Percentiles rank a stretch among this genome's conserved stretches.
These are phyloP conservation scores for Carallia pectinifolia DNA, from an alignment of 345 rosid species.

Conservation along the genomic window DNA sequence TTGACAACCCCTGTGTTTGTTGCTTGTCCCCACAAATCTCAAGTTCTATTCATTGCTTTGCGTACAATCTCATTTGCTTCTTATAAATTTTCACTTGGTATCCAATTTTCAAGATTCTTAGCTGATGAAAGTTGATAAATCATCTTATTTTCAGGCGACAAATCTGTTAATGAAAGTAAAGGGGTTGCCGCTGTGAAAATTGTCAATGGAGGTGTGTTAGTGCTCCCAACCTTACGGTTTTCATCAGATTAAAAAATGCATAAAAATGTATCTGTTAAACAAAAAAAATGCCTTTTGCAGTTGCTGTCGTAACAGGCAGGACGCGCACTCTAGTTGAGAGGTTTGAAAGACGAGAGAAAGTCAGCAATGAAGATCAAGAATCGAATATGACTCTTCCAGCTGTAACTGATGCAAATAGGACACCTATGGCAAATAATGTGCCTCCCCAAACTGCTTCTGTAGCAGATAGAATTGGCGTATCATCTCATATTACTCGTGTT, in stretches of 20 bases:
- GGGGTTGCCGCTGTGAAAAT: constrained; percentile 52
- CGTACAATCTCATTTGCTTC: background rate
- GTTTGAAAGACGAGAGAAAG: constrained; percentile 72
- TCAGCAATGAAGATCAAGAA: constrained; percentile 40
- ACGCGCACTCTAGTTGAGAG: constrained; percentile 89
- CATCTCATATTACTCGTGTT: background rate
- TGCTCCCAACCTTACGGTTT: constrained; percentile 22
- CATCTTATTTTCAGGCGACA: constrained; percentile 46
- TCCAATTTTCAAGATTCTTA: too few species aligned
- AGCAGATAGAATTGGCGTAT: constrained; percentile 7
- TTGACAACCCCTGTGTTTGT: background rate
- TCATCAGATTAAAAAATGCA: constrained; percentile 3
- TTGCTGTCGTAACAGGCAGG: constrained; percentile 84
- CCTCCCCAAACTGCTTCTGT: constrained; percentile 6
- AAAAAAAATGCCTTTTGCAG: constrained; percentile 48
- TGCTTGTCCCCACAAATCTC: background rate
- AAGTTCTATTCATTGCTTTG: background rate
- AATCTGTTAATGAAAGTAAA: constrained; percentile 35
- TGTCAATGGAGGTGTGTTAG: constrained; percentile 87
- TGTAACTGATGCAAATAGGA: constrained; percentile 7
- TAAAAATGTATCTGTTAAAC: constrained; percentile 18
- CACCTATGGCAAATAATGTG: background rate
- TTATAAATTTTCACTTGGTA: background rate
- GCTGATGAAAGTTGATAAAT: background rate
- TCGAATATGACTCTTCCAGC: constrained; percentile 19